Evolutionary conservation across 2,329 filamentous ascomycete genomes (phyloP).

Genomic region (Leptographium procerum): DNA sequence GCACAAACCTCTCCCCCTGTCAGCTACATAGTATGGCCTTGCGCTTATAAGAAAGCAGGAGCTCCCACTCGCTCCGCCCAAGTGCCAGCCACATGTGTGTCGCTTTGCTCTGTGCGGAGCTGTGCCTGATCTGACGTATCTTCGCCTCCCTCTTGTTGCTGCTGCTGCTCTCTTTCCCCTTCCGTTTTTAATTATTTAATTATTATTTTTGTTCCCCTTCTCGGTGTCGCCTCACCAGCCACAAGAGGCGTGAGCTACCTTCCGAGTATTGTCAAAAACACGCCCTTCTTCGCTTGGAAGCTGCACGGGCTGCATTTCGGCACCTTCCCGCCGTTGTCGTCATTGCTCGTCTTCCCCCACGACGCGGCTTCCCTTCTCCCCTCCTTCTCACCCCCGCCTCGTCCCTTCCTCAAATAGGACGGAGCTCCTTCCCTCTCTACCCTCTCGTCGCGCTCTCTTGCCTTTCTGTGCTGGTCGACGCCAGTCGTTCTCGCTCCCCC

Average conservation of each 20-base stretch:
- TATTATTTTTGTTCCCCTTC: neutral
- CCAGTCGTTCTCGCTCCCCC: neutral
- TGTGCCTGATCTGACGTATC: neutral
- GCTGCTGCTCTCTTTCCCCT: neutral
- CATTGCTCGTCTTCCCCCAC: neutral
- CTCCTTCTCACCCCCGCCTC: neutral
- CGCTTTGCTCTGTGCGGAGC: neutral
- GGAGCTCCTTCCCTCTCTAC: neutral
- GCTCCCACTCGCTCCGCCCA: slow-evolving; percentile 6
- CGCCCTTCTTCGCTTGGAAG: neutral
- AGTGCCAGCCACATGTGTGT: slow-evolving; percentile 1
- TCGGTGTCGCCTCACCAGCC: neutral
- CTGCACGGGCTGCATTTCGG: neutral
- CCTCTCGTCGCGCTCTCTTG: too few species aligned
- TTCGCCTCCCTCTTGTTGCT: too few species aligned
- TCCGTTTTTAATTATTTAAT: neutral
- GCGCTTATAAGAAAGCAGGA: slow-evolving; percentile 7
- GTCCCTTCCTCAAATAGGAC: neutral
- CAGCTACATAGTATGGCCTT: neutral
- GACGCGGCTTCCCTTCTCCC: neutral
- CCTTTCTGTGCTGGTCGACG: neutral
- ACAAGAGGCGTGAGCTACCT: neutral
- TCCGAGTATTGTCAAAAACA: too few species aligned
- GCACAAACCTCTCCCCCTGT: neutral
- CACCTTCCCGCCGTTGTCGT: neutral